Conservation (phyloP, 768 basidiomycete species). For the Lentinus tigrinus region DNA sequence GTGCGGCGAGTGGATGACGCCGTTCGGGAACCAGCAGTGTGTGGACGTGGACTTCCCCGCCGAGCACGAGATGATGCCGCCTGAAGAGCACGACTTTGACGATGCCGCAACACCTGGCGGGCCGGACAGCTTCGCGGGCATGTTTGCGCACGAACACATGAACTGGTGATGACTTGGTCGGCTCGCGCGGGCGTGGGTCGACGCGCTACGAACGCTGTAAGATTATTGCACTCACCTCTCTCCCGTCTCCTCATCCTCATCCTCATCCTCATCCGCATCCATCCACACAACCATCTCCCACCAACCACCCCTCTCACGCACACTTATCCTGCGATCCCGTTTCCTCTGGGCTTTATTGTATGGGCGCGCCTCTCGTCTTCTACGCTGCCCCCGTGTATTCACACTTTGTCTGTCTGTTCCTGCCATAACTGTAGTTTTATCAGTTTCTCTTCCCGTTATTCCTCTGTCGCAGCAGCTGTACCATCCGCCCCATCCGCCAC, state of each 20-base stretch:
- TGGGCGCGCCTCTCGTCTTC: neutral
- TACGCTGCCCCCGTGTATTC: slow-evolving; percentile 5
- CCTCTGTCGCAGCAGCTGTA: slow-evolving; percentile 9
- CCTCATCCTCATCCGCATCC: neutral
- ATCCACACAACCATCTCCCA: neutral
- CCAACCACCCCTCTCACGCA: neutral
- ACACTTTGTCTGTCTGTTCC: neutral
- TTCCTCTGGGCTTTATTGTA: slow-evolving; percentile 4
- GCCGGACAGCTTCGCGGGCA: slow-evolving; percentile 35
- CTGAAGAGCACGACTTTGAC: slow-evolving; percentile 30
- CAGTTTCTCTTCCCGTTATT: slow-evolving; percentile 1
- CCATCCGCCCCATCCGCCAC: neutral
- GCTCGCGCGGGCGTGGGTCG: slow-evolving; percentile 33
- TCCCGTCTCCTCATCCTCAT: neutral
- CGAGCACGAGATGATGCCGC: slow-evolving; percentile 5
- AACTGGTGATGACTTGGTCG: slow-evolving; percentile 31
- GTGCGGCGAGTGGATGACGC: slow-evolving; percentile 24
- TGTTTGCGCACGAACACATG: slow-evolving; percentile 39
- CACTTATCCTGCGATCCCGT: neutral
- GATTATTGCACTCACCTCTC: slow-evolving; percentile 1
- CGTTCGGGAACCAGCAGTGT: slow-evolving; percentile 14
- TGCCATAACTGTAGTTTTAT: slow-evolving; percentile 16
- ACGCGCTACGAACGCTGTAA: slow-evolving; percentile 27
- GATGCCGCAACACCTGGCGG: slow-evolving; percentile 25
- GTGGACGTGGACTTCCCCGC: slow-evolving; percentile 20